phyloP scores from a whole-genome alignment of 2,329 filamentous ascomycete genomes.

The Xylariaceae sp. region DNA sequence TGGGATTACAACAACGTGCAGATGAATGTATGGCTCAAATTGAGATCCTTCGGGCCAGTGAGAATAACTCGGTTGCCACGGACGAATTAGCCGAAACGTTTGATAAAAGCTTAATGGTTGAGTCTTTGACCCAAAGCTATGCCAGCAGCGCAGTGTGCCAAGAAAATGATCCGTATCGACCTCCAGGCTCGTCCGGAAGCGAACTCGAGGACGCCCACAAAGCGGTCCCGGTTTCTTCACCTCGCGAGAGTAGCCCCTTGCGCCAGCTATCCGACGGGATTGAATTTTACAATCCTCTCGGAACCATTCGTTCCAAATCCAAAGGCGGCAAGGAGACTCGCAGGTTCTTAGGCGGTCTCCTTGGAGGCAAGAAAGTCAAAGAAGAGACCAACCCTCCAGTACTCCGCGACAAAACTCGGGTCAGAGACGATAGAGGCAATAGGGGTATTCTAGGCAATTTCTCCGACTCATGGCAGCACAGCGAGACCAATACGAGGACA shows the following conservation, averaged over 20 bases:
- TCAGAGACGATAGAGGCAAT: constrained; percentile 29
- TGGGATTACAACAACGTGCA: constrained; percentile 45
- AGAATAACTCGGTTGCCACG: constrained; percentile 32
- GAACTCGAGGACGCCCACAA: constrained; percentile 35
- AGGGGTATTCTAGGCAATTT: constrained; percentile 28
- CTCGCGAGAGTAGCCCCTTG: constrained; percentile 23
- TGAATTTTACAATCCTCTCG: constrained; percentile 31
- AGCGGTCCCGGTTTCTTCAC: constrained; percentile 21
- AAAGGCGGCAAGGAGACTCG: constrained; percentile 35
- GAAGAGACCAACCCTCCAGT: constrained; percentile 17
- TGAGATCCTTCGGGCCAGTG: constrained; percentile 40
- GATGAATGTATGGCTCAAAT: constrained; percentile 48
- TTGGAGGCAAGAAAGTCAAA: constrained; percentile 33
- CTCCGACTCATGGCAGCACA: constrained; percentile 31
- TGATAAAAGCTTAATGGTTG: constrained; percentile 40
- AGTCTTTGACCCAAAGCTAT: constrained; percentile 35
- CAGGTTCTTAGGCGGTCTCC: constrained; percentile 40
- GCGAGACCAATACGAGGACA: constrained; percentile 31
- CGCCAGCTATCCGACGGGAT: constrained; percentile 31
- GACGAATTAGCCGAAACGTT: constrained; percentile 43
- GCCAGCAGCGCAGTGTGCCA: constrained; percentile 34
- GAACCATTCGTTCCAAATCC: constrained; percentile 36
- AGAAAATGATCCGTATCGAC: constrained; percentile 33
- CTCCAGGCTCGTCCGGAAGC: constrained; percentile 49
- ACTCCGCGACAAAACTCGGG: constrained; percentile 29